A percentile compares a stretch with the other conserved stretches of the same genome.
phyloP scores from a whole-genome alignment of 352 stramenopile species.

The Pythium volutum region DNA sequence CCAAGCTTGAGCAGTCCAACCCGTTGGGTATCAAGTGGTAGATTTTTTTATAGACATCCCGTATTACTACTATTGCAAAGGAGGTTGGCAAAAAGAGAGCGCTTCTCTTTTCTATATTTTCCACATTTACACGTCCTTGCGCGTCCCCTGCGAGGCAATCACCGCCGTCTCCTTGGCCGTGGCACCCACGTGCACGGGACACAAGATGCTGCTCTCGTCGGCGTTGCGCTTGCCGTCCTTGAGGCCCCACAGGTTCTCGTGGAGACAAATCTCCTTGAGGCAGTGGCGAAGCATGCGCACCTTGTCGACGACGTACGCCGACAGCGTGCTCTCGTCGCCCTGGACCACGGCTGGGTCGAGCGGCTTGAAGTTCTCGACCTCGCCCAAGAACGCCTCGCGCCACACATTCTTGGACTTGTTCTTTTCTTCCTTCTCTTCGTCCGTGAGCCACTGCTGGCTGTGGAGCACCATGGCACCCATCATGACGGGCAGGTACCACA shows the following conservation, averaged over 20 bases:
- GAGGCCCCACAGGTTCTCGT: slow-evolving; percentile 81
- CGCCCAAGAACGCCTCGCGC: slow-evolving; percentile 70
- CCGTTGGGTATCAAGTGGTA: slow-evolving; percentile 87
- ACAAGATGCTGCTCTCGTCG: slow-evolving; percentile 74
- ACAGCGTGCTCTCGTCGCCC: slow-evolving; percentile 52
- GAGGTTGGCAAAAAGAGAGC: slow-evolving; percentile 9
- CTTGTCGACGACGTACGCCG: slow-evolving; percentile 55
- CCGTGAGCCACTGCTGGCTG: slow-evolving; percentile 87
- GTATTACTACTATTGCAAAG: slow-evolving; percentile 21
- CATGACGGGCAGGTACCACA: slow-evolving; percentile 98
- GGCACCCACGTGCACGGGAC: slow-evolving; percentile 70
- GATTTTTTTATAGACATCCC: neutral
- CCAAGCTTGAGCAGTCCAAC: slow-evolving; percentile 83
- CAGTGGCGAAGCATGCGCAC: slow-evolving; percentile 62
- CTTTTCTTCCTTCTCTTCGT: slow-evolving; percentile 63
- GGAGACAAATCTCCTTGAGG: slow-evolving; percentile 79
- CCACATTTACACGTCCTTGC: slow-evolving; percentile 28
- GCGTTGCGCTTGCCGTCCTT: slow-evolving; percentile 71
- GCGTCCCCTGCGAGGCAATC: slow-evolving; percentile 50
- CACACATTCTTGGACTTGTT: slow-evolving; percentile 45
- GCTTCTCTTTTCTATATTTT: slow-evolving; percentile 17
- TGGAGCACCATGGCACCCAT: slow-evolving; percentile 98
- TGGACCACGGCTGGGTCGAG: slow-evolving; percentile 27
- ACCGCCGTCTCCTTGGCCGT: slow-evolving; percentile 64
- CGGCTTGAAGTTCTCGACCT: slow-evolving; percentile 63